Evolutionary conservation across 495 filamentous ascomycete genomes (phyloP), one percentile per base, ranked within the genome.

Genomic region (Haplographium delicatum): DNA sequence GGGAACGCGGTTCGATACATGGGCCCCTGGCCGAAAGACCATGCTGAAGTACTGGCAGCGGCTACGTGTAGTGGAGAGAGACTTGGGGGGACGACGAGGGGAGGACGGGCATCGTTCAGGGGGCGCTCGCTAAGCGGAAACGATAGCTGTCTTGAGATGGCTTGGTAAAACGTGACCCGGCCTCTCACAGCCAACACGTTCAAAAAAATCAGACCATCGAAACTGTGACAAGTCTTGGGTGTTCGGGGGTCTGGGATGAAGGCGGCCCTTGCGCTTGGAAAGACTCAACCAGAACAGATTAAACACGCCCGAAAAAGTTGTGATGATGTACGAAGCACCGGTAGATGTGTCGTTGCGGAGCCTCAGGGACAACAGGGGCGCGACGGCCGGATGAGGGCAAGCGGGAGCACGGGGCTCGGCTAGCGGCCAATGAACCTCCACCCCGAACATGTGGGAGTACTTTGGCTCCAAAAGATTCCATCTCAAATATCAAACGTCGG

Each of bases 91-190:
- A 13, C 18, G 33, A 28, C 22, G 15, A 18, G 31, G 20, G 27
- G 15, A 43, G 26, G 18, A n/a, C 13, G 42, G 34, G 13, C 22
- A 5, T 1, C n/a, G 5, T 16, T 16, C 15, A 20, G n/a, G 34
- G 35, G 28, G 9, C 5, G 35, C 18, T 25, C 34, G 25, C 23
- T 59, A 55, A 59, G 57, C 57, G 57, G 52, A 59, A 55, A 59
- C 57, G 24, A 13, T 25, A 25, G 47, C 13, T 52, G 57, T 59
- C 47, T 47, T 31, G 39, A 37, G 28, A 11, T 4, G 34, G 18
- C 52, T 58, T 55, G 47, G 51, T 55, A 27, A 55, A 55, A 55
- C 50, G 43, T 20, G 49, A 31, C 26, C 13, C 26, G 10, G 23
- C 30, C 41, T 15, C 25, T 31, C 22, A 43, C 47, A 45, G 22